Evolutionary conservation across 148 eudicot species (phyloP).

Genomic region (Chenopodium quinoa): DNA sequence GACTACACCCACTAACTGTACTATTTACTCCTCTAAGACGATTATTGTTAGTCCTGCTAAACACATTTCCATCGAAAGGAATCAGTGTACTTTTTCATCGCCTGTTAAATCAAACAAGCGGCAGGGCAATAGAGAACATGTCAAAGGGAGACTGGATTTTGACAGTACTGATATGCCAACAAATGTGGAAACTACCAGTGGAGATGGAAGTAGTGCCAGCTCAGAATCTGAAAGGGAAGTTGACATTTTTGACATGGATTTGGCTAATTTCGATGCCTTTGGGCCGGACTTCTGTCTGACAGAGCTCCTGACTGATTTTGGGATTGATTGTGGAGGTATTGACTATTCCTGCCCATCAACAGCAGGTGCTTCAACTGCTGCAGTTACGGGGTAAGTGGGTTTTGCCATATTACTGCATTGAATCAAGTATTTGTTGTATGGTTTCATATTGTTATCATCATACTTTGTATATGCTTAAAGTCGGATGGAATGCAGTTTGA

Average conservation of each 20-base stretch:
- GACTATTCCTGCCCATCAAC: conserved; percentile 40
- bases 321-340: conserved; percentile 39
- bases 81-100: conserved; percentile 57
- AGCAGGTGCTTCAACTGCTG: conserved; percentile 40
- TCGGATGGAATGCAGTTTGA: conserved; percentile 40
- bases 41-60: conserved; percentile 75
- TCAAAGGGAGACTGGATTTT: conserved; percentile 88
- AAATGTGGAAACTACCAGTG: conserved; percentile 33
- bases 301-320: conserved; percentile 63
- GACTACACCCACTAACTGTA: conserved; percentile 58
- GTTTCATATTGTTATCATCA: neutral
- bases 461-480: neutral
- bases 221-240: conserved; percentile 60
- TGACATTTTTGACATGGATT: conserved; percentile 64
- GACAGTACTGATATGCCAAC: conserved; percentile 50
- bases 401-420: neutral
- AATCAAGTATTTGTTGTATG: neutral
- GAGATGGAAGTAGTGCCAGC: conserved; percentile 39
- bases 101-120: conserved; percentile 55
- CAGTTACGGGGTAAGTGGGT: conserved; percentile 44
- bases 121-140: conserved; percentile 56
- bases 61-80: conserved; percentile 62
- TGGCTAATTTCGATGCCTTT: conserved; percentile 56
- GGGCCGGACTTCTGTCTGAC: conserved; percentile 56
- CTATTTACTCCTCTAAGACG: conserved; percentile 70